These are phyloP conservation scores for Nakataea oryzae DNA, from an alignment of 2,329 filamentous ascomycete species.

Conservation along the genomic window DNA sequence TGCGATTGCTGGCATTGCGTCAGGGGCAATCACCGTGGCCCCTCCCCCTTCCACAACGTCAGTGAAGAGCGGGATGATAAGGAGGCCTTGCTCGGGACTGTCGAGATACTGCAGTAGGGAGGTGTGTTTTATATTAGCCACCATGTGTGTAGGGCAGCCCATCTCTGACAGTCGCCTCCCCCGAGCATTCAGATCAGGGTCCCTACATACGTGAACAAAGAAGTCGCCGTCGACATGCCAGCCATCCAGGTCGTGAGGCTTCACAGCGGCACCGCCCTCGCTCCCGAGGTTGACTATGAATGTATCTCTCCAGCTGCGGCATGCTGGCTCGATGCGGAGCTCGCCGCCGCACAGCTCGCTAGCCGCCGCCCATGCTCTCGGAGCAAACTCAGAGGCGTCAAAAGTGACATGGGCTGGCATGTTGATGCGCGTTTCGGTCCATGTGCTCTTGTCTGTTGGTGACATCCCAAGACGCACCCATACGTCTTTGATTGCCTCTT, in stretches of 20 bases:
- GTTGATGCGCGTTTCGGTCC: constrained; percentile 50
- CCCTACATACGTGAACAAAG: constrained; percentile 42
- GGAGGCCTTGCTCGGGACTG: constrained; percentile 56
- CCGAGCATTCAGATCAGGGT: too few species aligned
- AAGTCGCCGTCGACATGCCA: constrained; percentile 68
- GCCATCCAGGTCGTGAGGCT: constrained; percentile 39
- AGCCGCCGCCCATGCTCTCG: constrained; percentile 56
- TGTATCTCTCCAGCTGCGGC: constrained; percentile 52
- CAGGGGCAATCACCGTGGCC: constrained; percentile 53
- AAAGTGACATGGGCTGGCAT: constrained; percentile 44
- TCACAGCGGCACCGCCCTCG: constrained; percentile 32
- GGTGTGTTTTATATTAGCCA: not conserved
- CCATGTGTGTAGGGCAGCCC: not conserved
- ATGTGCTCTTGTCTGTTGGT: constrained; percentile 52
- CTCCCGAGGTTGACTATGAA: constrained; percentile 61
- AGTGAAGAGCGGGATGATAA: constrained; percentile 58
- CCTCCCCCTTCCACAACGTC: constrained; percentile 51
- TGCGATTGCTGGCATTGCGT: constrained; percentile 46
- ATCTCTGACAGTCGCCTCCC: too few species aligned
- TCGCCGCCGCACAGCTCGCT: constrained; percentile 56
- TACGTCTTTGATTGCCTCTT: constrained; percentile 28
- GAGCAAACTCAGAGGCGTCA: constrained; percentile 44
- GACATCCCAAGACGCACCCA: constrained; percentile 59
- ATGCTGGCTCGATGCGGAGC: constrained; percentile 34
- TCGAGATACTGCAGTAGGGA: constrained; percentile 50